Percentiles rank a stretch among this genome's conserved stretches.
phyloP scores from a whole-genome alignment of 139 green algal genomes.

The Pleodorina starrii region DNA sequence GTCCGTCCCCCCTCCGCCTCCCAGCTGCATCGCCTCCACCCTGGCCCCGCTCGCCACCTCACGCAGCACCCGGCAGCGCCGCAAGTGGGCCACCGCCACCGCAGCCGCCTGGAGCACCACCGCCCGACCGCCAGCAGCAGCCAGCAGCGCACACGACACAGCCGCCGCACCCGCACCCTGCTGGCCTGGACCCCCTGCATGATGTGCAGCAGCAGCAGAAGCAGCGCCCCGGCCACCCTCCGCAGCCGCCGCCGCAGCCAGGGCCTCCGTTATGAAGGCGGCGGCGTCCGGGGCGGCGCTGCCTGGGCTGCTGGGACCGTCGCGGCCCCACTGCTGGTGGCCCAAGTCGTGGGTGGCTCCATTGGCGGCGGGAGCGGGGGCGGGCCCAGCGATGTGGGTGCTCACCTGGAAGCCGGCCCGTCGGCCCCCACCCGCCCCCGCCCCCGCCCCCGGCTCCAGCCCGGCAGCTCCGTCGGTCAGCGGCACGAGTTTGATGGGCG shows the following conservation, averaged over 20 bases:
- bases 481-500: slow-evolving; percentile 16
- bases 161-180: no score
- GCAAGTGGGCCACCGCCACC: slow-evolving; percentile 38
- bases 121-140: not conserved
- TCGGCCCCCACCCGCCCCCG: slow-evolving; percentile 4
- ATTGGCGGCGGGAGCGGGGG: no score
- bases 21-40: slow-evolving; percentile 37
- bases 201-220: not conserved
- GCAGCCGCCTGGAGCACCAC: slow-evolving; percentile 29
- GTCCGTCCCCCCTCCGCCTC: not conserved
- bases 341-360: no score
- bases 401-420: not conserved
- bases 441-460: not conserved
- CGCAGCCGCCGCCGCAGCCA: not conserved
- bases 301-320: not conserved
- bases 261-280: not conserved
- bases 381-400: not conserved
- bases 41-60: slow-evolving; percentile 14
- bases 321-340: not conserved
- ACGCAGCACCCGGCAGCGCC: slow-evolving; percentile 31
- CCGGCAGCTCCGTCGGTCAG: not conserved
- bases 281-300: not conserved
- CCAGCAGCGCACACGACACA: not conserved
- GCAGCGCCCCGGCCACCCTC: no score
- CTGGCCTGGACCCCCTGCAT: no score